Evolutionary conservation across 2,329 filamentous ascomycete species (phyloP).

Genomic region (Pseudocercospora eumusae): DNA sequence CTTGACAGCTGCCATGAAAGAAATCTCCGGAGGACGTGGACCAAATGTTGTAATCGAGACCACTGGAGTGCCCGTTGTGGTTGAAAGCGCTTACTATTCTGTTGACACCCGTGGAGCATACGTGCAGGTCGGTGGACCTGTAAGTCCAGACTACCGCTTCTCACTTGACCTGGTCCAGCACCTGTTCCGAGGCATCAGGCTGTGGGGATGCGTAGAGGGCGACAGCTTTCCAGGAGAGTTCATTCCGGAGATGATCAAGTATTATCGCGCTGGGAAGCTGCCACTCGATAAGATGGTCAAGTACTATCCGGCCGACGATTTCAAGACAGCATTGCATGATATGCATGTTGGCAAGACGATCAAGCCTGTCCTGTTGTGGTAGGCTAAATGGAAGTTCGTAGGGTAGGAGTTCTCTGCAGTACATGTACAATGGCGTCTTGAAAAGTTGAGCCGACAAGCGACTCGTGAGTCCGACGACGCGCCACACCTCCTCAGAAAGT

Average conservation of each 20-base stretch:
- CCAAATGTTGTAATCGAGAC: conserved; percentile 49
- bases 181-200: conserved; percentile 48
- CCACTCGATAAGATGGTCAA: conserved; percentile 48
- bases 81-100: conserved; percentile 26
- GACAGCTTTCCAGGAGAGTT: conserved; percentile 44
- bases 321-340: conserved; percentile 40
- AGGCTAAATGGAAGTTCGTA: neutral
- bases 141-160: conserved; percentile 42
- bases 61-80: conserved; percentile 25
- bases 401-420: neutral
- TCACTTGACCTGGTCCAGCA: conserved; percentile 44
- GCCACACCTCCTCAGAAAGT: neutral
- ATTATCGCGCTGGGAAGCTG: conserved; percentile 48
- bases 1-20: conserved; percentile 38
- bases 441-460: neutral
- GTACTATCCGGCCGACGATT: conserved; percentile 45
- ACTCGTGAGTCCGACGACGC: neutral
- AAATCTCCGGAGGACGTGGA: conserved; percentile 40
- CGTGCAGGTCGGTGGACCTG: conserved; percentile 50
- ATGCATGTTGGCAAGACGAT: conserved; percentile 43
- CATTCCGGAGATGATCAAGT: conserved; percentile 48
- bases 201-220: conserved; percentile 50
- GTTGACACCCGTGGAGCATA: conserved; percentile 44
- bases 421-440: too few species aligned
- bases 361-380: conserved; percentile 45